Evolutionary conservation across 176 grass and related monocot species (phyloP), one percentile per base, ranked within the genome.

Genomic region (Ampelocalamus luodianensis): DNA sequence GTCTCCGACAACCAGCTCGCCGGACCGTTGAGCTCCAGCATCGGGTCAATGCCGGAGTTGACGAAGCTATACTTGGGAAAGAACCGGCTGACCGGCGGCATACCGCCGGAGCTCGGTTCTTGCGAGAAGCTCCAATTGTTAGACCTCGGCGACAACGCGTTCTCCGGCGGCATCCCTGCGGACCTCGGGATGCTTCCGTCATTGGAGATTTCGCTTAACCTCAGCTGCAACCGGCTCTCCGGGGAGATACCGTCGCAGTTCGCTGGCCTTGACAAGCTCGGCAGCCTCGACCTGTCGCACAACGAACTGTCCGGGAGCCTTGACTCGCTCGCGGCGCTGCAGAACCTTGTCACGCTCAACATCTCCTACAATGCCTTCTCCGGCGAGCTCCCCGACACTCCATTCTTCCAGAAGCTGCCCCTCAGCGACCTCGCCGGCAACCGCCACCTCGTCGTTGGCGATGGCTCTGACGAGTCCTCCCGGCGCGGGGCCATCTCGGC

Each of bases 311-410:
- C 90, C 24, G 90, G 96, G 23, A 67, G 63, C n/a, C 85, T 99
- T 1, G 76, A 74, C 0, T 71, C 86, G 0, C 93, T 99, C 0
- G 88, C 90, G 45, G 86, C 68, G 38, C 22, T 99, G n/a, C 93
- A 96, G 87, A 99, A 99, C 42, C 93, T 96, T 22, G 93, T 96
- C 11, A 83, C 88, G 22, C 84, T 99, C 5, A 99, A 96, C 90
- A 86, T 96, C 10, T 99, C 97, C 15, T 96, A 86, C 88, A 99
- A 99, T 22, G 77, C 81, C 34, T 99, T 99, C 89, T 96, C 93
- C 17, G 92, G 97, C 8, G 86, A 94, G 65, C 88, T 99, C 50
- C 97, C 97, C 0, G 77, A 99, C 79, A 96, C 97, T 0, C 93
- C 91, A 0, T 99, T 99, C 89, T 99, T 99, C 88, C 86, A 85